A percentile compares a stretch with the other conserved stretches of the same genome.
These are phyloP conservation scores for Candida morakotiae DNA, from an alignment of 805 yeast genomes.

Conservation along the genomic window DNA sequence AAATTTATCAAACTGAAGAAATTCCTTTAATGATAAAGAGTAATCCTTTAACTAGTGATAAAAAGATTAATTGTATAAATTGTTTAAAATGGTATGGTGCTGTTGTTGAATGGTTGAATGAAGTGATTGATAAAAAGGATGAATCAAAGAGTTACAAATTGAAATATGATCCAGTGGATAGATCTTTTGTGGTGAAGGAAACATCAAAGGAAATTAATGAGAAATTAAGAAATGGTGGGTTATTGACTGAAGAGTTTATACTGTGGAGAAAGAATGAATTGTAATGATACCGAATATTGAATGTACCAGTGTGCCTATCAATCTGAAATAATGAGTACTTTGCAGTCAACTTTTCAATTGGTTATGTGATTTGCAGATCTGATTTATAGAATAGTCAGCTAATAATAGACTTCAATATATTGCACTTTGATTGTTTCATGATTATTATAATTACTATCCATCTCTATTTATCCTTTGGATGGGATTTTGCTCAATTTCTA, in stretches of 20 bases:
- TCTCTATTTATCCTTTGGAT: too few species aligned
- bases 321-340: too few species aligned
- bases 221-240: constrained; percentile 32
- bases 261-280: constrained; percentile 26
- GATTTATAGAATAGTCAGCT: too few species aligned
- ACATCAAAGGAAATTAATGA: constrained; percentile 40
- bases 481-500: too few species aligned
- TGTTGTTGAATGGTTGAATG: constrained; percentile 70
- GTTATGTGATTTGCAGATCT: too few species aligned
- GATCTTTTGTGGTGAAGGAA: constrained; percentile 49
- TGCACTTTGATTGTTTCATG: too few species aligned
- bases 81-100: constrained; percentile 87
- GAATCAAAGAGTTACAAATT: constrained; percentile 50
- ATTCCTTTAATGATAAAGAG: constrained; percentile 67
- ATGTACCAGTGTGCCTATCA: too few species aligned
- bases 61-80: constrained; percentile 65
- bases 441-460: too few species aligned
- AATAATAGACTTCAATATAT: too few species aligned
- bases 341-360: too few species aligned
- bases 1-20: constrained; percentile 72
- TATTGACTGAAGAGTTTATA: constrained; percentile 45
- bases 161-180: constrained; percentile 53
- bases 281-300: too few species aligned
- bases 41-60: constrained; percentile 35
- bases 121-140: constrained; percentile 43